These are phyloP conservation scores for Xylariaceae sp. DNA, from an alignment of 2,329 filamentous ascomycete genomes.

Conservation along the genomic window DNA sequence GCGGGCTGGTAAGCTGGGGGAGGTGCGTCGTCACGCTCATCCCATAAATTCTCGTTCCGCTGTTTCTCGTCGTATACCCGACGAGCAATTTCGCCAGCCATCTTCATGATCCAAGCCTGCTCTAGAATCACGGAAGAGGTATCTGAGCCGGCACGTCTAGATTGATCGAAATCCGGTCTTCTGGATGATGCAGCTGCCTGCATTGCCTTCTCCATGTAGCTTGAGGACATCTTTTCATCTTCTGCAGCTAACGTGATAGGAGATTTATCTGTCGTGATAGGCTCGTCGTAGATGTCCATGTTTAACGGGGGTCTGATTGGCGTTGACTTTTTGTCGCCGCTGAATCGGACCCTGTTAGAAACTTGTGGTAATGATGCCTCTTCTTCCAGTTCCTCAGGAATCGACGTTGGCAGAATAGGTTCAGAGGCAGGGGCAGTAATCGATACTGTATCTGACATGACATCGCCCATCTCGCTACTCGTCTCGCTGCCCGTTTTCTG, in stretches of 20 bases:
- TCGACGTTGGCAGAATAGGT: slow-evolving; percentile 60
- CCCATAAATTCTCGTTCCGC: slow-evolving; percentile 58
- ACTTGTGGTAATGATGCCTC: slow-evolving; percentile 42
- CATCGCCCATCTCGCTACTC: slow-evolving; percentile 58
- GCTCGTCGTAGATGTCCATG: slow-evolving; percentile 44
- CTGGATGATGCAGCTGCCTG: slow-evolving; percentile 37
- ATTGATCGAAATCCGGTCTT: slow-evolving; percentile 38
- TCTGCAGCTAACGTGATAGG: slow-evolving; percentile 22
- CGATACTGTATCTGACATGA: slow-evolving; percentile 60
- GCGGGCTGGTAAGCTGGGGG: slow-evolving; percentile 68
- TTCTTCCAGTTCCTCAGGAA: slow-evolving; percentile 65
- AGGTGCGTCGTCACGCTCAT: slow-evolving; percentile 62
- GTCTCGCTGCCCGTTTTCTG: slow-evolving; percentile 59
- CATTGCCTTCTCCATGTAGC: slow-evolving; percentile 37
- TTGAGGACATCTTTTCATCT: slow-evolving; percentile 17
- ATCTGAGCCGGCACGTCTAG: slow-evolving; percentile 52
- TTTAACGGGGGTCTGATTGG: slow-evolving; percentile 44
- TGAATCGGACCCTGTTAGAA: slow-evolving; percentile 53
- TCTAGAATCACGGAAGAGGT: slow-evolving; percentile 70
- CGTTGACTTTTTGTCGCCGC: slow-evolving; percentile 40
- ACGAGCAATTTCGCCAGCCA: slow-evolving; percentile 88
- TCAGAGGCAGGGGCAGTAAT: slow-evolving; percentile 67
- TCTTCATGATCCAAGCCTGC: slow-evolving; percentile 89
- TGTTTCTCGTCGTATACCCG: slow-evolving; percentile 88
- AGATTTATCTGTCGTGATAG: slow-evolving; percentile 29